Evolutionary conservation across 495 filamentous ascomycete genomes (phyloP).

Genomic region (Cercophora newfieldiana): DNA sequence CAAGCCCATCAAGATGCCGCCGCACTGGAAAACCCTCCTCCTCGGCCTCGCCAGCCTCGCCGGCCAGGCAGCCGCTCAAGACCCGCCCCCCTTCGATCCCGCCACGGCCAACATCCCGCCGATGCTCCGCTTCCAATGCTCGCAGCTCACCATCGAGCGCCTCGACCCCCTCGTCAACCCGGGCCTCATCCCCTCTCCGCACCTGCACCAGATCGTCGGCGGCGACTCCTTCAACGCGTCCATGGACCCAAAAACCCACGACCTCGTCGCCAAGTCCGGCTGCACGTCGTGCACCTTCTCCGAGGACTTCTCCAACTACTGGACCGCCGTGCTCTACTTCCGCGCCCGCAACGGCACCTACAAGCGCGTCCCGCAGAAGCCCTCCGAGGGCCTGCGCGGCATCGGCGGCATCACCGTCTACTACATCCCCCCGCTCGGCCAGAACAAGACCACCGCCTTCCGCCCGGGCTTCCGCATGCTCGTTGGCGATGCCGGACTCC

Average conservation of each 20-base stretch:
- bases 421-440: conserved; percentile 13
- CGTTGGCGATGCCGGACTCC: conserved; percentile 18
- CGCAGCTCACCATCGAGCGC: conserved; percentile 46
- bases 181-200: conserved; percentile 31
- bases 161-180: conserved; percentile 65
- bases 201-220: conserved; percentile 63
- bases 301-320: conserved; percentile 48
- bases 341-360: conserved; percentile 15
- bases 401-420: conserved; percentile 15
- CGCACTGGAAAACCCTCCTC: background rate
- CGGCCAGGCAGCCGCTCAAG: background rate
- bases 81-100: conserved; percentile 22
- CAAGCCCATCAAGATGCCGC: background rate
- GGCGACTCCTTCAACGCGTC: conserved; percentile 64
- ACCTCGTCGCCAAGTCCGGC: conserved; percentile 34
- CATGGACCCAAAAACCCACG: conserved; percentile 48
- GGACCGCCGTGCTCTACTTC: conserved; percentile 39
- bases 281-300: conserved; percentile 41
- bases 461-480: conserved; percentile 15
- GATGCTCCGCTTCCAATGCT: conserved; percentile 38
- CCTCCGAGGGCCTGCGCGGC: conserved; percentile 5
- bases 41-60: background rate
- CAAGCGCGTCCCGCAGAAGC: conserved; percentile 16
- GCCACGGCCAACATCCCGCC: conserved; percentile 20
- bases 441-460: conserved; percentile 15